Percentiles rank a stretch among this genome's conserved stretches.
Evolutionary conservation across 768 basidiomycete species (phyloP).

Genomic region (Tylopilus rubrobrunneus): DNA sequence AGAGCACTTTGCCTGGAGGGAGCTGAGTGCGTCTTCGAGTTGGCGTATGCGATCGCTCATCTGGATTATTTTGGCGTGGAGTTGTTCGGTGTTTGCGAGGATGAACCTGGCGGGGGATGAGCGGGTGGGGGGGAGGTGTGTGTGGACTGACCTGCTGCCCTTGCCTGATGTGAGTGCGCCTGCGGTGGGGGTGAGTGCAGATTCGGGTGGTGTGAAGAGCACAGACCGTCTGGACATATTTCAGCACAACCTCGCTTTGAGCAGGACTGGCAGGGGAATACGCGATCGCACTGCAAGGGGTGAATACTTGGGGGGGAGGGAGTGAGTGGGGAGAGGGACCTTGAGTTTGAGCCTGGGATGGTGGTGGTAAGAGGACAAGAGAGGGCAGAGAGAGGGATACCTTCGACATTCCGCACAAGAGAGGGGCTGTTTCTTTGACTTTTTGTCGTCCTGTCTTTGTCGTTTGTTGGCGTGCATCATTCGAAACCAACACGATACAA

Average conservation of each 20-base stretch:
- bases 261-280: slow-evolving; percentile 65
- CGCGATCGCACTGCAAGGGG: slow-evolving; percentile 51
- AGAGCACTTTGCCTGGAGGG: slow-evolving; percentile 39
- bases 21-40: slow-evolving; percentile 56
- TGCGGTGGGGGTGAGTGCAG: slow-evolving; percentile 25
- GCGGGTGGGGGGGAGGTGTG: background rate
- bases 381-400: slow-evolving; percentile 8
- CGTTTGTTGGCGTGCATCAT: slow-evolving; percentile 38
- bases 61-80: slow-evolving; percentile 59
- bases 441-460: slow-evolving; percentile 35
- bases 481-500: slow-evolving; percentile 5
- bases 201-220: too few species aligned
- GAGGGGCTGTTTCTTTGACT: slow-evolving; percentile 41
- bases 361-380: background rate
- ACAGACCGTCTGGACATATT: slow-evolving; percentile 55
- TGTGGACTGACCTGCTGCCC: slow-evolving; percentile 50
- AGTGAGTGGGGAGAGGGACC: slow-evolving; percentile 28
- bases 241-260: slow-evolving; percentile 63
- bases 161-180: slow-evolving; percentile 60
- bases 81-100: slow-evolving; percentile 62
- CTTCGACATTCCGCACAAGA: slow-evolving; percentile 64
- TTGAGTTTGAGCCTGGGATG: slow-evolving; percentile 48
- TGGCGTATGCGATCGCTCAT: slow-evolving; percentile 61
- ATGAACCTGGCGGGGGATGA: slow-evolving; percentile 46
- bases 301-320: slow-evolving; percentile 3